These are phyloP conservation scores for Daldinia grandis DNA, from an alignment of 495 filamentous ascomycete species.

Conservation along the genomic window DNA sequence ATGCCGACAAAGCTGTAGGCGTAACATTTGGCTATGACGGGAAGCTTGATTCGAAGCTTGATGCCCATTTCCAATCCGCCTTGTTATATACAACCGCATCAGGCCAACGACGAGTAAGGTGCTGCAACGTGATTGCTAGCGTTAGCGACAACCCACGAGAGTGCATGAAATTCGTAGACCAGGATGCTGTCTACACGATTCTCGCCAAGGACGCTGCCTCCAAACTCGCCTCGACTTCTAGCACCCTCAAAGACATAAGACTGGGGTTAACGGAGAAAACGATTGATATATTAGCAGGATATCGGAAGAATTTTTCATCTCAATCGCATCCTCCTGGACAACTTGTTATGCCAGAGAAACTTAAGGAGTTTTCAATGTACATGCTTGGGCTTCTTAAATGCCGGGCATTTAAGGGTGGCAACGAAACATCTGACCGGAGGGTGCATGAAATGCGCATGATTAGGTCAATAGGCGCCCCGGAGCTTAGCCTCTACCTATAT, in stretches of 20 bases:
- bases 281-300: slow-evolving; percentile 91
- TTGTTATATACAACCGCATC: slow-evolving; percentile 91
- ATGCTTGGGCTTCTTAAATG: slow-evolving; percentile 93
- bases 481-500: slow-evolving; percentile 93
- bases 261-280: slow-evolving; percentile 87
- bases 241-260: slow-evolving; percentile 87
- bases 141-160: slow-evolving; percentile 86
- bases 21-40: slow-evolving; percentile 97
- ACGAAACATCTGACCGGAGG: slow-evolving; percentile 89
- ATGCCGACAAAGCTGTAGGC: slow-evolving; percentile 91
- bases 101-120: slow-evolving; percentile 90
- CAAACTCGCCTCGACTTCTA: slow-evolving; percentile 73
- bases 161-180: slow-evolving; percentile 89
- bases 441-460: slow-evolving; percentile 92
- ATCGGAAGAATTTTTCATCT: slow-evolving; percentile 86
- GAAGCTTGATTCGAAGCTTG: slow-evolving; percentile 93
- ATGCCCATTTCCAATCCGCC: slow-evolving; percentile 97
- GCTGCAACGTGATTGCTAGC: slow-evolving; percentile 90
- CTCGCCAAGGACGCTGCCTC: slow-evolving; percentile 93
- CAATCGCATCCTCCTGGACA: slow-evolving; percentile 88
- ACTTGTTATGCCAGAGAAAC: slow-evolving; percentile 90
- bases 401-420: slow-evolving; percentile 91
- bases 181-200: slow-evolving; percentile 87
- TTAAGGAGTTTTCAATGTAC: slow-evolving; percentile 98
- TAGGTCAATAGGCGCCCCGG: slow-evolving; percentile 81